Base-by-base conservation (phyloP, 1,284 basidiomycete genomes). In the Puccinia triticina region DNA sequence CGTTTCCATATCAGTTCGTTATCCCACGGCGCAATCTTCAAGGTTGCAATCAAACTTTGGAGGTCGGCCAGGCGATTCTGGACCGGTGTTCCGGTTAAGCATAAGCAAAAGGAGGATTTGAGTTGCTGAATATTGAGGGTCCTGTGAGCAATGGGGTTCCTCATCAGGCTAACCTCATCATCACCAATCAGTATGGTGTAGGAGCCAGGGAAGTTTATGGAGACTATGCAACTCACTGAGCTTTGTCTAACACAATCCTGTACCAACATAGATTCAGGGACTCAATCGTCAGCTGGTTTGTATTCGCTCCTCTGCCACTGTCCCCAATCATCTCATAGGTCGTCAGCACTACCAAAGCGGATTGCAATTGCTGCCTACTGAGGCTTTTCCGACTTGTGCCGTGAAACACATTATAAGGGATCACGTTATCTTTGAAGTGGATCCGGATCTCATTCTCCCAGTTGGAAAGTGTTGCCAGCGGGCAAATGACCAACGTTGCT, bases 11-110 rank as follows among this genome's bases (percentile, higher is more conserved):
- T 64, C 59, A 18, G 26, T 10, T 64, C 59, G 5, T 64, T 26
- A 29, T 29, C 26, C 59, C 59, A 64, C 5, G 59, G 59, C 29
- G 59, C 14, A 29, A 64, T 64, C 18, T 64, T 64, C 26, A 64
- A 64, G 2, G 26, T 18, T 16, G 18, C 26, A 29, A 87, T 82
- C 48, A 86, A 83, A 3, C 86, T 84, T 59, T 85, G 87, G 8
- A 87, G 83, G 48, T 87, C 86, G 83, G 86, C 85, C 59, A 86
- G 83, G 16, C 84, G 83, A 83, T 87, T 87, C 78, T 87, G 86
- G 26, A 87, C 85, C 14, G 86, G 86, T 26, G 86, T 87, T n/a
- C 86, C 86, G 1, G 86, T 87, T 21, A 87, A 83, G 40, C 85
- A 86, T 59, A 86, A 83, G 5, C 86, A 83, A n/a, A 86, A 84